phyloP scores from a whole-genome alignment of 2,329 filamentous ascomycete species.

The Paraphoma chrysanthemicola region DNA sequence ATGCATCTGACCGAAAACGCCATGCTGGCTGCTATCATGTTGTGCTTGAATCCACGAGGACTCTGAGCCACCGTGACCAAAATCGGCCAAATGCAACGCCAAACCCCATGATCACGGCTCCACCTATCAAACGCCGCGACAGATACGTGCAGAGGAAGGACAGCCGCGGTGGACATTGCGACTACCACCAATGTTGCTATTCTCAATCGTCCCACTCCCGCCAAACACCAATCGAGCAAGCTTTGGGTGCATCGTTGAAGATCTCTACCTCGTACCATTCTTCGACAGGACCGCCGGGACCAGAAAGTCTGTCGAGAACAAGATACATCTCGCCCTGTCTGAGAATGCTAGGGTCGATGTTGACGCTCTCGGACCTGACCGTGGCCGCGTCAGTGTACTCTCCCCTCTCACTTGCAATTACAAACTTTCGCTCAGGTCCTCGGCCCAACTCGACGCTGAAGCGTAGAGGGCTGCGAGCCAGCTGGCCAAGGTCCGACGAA shows the following conservation, averaged over 20 bases:
- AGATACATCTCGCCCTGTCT: slow-evolving; percentile 72
- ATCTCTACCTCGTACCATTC: slow-evolving; percentile 61
- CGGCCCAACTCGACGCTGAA: slow-evolving; percentile 76
- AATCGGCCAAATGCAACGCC: not conserved
- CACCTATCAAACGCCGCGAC: not conserved
- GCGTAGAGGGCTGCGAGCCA: slow-evolving; percentile 62
- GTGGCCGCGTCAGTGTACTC: slow-evolving; percentile 74
- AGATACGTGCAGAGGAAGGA: not conserved
- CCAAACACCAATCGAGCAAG: slow-evolving; percentile 54
- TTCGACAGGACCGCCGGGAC: slow-evolving; percentile 53
- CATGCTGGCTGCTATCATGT: not conserved
- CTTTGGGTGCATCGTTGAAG: slow-evolving; percentile 54
- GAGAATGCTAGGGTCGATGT: slow-evolving; percentile 71
- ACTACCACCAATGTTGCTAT: not conserved
- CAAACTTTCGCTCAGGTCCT: slow-evolving; percentile 69
- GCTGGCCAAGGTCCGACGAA: slow-evolving; percentile 32
- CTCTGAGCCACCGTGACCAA: slow-evolving; percentile 1
- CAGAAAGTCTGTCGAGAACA: slow-evolving; percentile 80
- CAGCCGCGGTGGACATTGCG: too few relatives aligned
- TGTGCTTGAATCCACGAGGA: not conserved
- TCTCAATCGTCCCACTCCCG: slow-evolving; percentile 50
- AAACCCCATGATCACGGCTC: not conserved
- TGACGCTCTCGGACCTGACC: slow-evolving; percentile 74
- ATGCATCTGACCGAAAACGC: not conserved
- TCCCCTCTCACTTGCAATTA: slow-evolving; percentile 74